Conservation (phyloP, 306 rosid genomes). For the Arachis stenosperma region DNA sequence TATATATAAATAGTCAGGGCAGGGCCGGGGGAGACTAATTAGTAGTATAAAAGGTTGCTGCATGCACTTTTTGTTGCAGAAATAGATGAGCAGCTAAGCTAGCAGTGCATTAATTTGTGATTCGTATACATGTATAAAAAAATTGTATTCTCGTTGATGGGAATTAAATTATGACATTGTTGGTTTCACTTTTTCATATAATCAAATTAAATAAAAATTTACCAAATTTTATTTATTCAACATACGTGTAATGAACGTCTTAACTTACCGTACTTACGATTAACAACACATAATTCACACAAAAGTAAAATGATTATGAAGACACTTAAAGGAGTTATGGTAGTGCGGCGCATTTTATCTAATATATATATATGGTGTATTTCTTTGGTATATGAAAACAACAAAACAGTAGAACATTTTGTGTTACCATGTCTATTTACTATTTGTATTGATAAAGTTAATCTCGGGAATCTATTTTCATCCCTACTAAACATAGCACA, state of each 20-base stretch:
- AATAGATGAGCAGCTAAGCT: conserved; percentile 29
- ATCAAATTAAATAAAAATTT: neutral
- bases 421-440: too few relatives aligned
- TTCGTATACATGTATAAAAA: conserved; percentile 14
- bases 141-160: conserved; percentile 26
- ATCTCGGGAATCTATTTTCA: too few relatives aligned
- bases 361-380: too few relatives aligned
- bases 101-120: conserved; percentile 5
- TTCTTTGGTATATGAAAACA: too few relatives aligned
- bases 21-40: neutral
- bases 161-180: conserved; percentile 16
- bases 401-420: too few relatives aligned
- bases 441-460: too few relatives aligned
- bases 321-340: too few relatives aligned
- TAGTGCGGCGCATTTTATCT: too few relatives aligned
- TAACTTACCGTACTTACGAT: neutral
- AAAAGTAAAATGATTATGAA: neutral
- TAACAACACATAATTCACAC: neutral
- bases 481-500: neutral
- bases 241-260: neutral
- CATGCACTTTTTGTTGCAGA: neutral
- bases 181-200: conserved; percentile 10
- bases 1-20: conserved; percentile 38
- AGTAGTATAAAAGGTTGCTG: conserved; percentile 26
- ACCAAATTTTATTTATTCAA: neutral